Evolutionary conservation across 1,284 basidiomycete genomes (phyloP).

Genomic region (Puccinia triticina): DNA sequence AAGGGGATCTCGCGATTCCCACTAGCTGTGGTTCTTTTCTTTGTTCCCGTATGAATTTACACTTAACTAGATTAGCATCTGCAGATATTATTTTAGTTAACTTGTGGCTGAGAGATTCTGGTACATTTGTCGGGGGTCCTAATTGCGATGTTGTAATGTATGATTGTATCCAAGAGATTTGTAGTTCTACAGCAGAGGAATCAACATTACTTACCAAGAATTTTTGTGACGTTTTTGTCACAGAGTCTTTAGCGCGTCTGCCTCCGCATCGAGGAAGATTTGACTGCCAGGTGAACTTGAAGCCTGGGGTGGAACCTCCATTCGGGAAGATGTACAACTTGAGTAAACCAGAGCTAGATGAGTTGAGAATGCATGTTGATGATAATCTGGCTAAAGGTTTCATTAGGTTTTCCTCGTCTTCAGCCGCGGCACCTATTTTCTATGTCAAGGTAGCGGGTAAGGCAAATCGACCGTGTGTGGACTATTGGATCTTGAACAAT

Average conservation of each 20-base stretch:
- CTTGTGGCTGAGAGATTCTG: background rate
- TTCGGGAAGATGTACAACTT: conserved; percentile 5
- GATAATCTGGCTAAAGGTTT: conserved; percentile 2
- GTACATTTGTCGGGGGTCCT: background rate
- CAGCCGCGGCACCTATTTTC: conserved; percentile 28
- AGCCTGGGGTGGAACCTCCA: background rate
- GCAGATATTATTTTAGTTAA: conserved; percentile 2
- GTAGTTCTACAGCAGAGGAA: background rate
- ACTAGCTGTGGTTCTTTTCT: background rate
- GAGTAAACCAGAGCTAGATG: background rate
- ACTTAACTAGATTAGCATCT: background rate
- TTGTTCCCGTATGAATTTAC: background rate
- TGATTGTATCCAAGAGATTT: background rate
- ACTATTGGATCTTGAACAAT: conserved; percentile 12
- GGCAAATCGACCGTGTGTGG: conserved; percentile 23
- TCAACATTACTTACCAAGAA: background rate
- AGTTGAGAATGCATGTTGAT: background rate
- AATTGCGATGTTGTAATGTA: background rate
- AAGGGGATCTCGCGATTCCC: background rate
- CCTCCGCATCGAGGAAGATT: background rate
- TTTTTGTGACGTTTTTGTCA: background rate
- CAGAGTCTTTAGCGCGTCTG: background rate
- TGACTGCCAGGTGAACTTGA: background rate
- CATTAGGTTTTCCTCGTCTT: conserved; percentile 24
- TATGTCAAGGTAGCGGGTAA: conserved; percentile 24